Evolutionary conservation across 2,329 filamentous ascomycete species (phyloP).

Genomic region (Penicillium griseofulvum): DNA sequence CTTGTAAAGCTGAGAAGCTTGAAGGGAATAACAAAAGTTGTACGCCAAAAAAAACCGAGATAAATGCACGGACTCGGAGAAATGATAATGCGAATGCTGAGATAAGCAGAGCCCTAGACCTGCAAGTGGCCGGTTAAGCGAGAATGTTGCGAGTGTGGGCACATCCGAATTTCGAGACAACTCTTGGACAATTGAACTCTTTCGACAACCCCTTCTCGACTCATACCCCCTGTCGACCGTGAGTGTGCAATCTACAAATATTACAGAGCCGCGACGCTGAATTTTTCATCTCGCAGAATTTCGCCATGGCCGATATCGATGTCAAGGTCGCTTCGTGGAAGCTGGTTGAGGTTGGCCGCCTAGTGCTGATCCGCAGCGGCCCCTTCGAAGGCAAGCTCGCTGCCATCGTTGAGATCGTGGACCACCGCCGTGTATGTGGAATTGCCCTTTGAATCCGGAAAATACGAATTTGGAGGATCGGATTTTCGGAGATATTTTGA

Average conservation of each 20-base stretch:
- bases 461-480: constrained; percentile 8
- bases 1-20: constrained; percentile 8
- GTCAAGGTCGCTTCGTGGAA: constrained; percentile 85
- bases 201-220: constrained; percentile 38
- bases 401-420: constrained; percentile 97
- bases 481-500: constrained; percentile 4
- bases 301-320: constrained; percentile 78
- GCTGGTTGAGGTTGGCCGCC: constrained; percentile 96
- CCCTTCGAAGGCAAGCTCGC: constrained; percentile 82
- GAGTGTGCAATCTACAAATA: constrained; percentile 28
- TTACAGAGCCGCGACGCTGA: constrained; percentile 25
- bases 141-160: constrained; percentile 38
- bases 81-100: constrained; percentile 16
- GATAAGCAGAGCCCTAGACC: constrained; percentile 37
- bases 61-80: constrained; percentile 26
- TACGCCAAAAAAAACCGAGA: constrained; percentile 20
- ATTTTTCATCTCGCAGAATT: constrained; percentile 48
- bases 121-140: constrained; percentile 42
- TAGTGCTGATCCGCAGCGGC: constrained; percentile 86
- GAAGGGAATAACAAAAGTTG: constrained; percentile 1
- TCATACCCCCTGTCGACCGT: constrained; percentile 42
- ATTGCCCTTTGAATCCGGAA: constrained; percentile 11
- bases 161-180: constrained; percentile 42
- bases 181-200: constrained; percentile 34
- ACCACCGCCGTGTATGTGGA: constrained; percentile 95